Conservation (phyloP, 2,329 filamentous ascomycete species). For the Alternaria hordeiaustralica region DNA sequence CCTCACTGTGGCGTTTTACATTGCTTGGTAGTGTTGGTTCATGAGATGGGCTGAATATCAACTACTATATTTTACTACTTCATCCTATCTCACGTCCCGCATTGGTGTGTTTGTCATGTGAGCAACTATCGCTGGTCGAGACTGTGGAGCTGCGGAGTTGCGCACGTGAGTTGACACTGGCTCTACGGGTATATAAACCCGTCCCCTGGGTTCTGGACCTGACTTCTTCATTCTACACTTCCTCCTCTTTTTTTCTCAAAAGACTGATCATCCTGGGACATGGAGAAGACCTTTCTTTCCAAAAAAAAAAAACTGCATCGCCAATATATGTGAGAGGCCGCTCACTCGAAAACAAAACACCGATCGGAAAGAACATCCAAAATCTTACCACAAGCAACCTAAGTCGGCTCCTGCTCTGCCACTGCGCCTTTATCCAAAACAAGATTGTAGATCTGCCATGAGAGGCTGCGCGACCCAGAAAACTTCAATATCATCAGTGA, state of each 20-base stretch:
- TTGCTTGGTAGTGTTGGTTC: not conserved
- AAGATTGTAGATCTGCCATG: too few species aligned
- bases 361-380: not conserved
- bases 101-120: not conserved
- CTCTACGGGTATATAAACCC: not conserved
- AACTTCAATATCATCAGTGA: too few species aligned
- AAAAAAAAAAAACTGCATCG: too few species aligned
- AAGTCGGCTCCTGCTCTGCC: not conserved
- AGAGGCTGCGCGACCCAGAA: too few species aligned
- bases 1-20: not conserved
- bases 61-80: not conserved
- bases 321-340: not conserved
- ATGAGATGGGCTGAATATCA: not conserved
- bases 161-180: not conserved
- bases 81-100: not conserved
- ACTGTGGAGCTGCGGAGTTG: not conserved
- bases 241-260: not conserved
- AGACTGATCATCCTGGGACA: too few species aligned
- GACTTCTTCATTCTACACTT: too few species aligned
- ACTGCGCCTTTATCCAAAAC: not conserved
- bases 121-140: too few species aligned
- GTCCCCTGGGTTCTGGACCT: not conserved
- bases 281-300: too few species aligned
- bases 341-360: not conserved
- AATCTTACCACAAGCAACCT: fast-evolving